Evolutionary conservation across 1,284 basidiomycete species (phyloP), one percentile per base, ranked within the genome.

Genomic region (Ceratobasidium sp.): DNA sequence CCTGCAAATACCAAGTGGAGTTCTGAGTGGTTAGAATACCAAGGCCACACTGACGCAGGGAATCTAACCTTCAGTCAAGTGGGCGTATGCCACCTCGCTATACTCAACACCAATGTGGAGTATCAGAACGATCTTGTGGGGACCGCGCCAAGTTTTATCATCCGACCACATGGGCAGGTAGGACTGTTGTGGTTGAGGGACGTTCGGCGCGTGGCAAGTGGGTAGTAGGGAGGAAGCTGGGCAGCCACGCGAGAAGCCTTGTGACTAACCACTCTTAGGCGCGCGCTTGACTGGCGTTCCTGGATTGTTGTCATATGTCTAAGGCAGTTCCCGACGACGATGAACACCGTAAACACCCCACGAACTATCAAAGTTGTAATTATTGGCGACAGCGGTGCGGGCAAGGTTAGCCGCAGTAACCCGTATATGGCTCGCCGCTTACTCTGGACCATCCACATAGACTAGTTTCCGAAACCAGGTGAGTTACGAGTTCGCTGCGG

Each of bases 301-400:
- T 58, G 13, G 54, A 58, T 58, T 58, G 51, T 53, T 53, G 54
- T 58, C 54, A 58, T 58, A 31, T 58, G 54, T 63, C 48, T 41
- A 63, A 58, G 5, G 41, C 24, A 24, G 24, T 7, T 7, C 37
- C 29, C 37, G 31, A 54, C 64, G 9, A 69, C 66, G 22, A 69
- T 69, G 66, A 43, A 39, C 66, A 27, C 66, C 22, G 22, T 7
- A 22, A 48, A 31, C 22, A 65, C 41, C 16, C 68, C 68, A 37
- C 87, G 84, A 76, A 92, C 88, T 75, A 84, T 92, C 79, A 93
- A 93, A 81, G 85, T 93, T 76, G 91, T 92, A 59, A 86, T 93
- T 54, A 88, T 93, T 76, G 91, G 91, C 54, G 84, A 90, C 74
- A 92, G 90, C 13, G 91, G 91, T 61, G 90, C 92, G 37, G 92